Base-by-base conservation (phyloP, 129 eudicot genomes). In the Pittosporum tobira region DNA sequence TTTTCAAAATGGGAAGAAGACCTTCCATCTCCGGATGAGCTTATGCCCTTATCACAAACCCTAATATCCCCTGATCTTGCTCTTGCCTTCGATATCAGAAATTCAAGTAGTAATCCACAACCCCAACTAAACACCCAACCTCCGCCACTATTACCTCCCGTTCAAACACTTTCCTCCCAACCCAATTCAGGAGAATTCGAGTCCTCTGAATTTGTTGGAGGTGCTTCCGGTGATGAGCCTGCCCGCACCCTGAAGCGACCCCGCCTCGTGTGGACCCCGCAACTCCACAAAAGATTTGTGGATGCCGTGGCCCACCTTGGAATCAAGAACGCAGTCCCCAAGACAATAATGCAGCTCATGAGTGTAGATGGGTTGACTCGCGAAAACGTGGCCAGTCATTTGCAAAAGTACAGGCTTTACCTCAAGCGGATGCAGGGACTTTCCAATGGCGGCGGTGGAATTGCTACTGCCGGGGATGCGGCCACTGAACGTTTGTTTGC, bases 341-440 rank as follows among this genome's bases (percentile, higher is more conserved):
- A 89, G 73, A 89, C 97, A 13, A 89, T 89, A 75, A 89, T 89
- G 97, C 94, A 82, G 81, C 78, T 85, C 40, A 89, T 89, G 97
- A 85, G 95, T 59, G 97, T 89, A 1, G 97, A 89, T 43, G 97
- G 97, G 12, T 75, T 89, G 61, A 89, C 97, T 10, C 70, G 95
- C 1, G 97, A 89, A 49, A 89, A 89, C 55, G 96, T 91, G 10
- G 99, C 99, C 2, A 91, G 96, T 58, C 99, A 91, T 44, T 50
- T 91, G 37, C 99, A 91, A 47, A 91, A 91, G 36, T 91, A 91
- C 51, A 56, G 99, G 11, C 88, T 91, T 56, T 91, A 91, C 54
- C 59, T 91, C 23, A 91, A 91, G 71, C 72, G 99, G 24, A 81
- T 91, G 98, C 98, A 91, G 79, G 89, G 95, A 12, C 58, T 80